These are phyloP conservation scores for Beta corolliflora DNA, from an alignment of 179 eudicot genomes.

Conservation along the genomic window DNA sequence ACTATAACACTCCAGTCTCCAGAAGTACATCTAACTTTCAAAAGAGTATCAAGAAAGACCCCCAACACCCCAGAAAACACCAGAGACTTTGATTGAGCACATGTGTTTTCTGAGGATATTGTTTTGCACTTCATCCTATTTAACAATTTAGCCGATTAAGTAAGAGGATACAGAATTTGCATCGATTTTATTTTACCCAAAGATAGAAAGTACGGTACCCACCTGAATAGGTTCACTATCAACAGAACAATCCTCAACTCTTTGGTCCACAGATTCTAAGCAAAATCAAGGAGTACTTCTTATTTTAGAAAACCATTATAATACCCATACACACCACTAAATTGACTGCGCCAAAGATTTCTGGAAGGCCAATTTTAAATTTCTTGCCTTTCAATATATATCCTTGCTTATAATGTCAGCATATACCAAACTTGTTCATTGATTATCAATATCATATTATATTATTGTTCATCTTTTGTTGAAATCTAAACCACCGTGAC, in stretches of 20 bases:
- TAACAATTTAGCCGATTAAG: no score
- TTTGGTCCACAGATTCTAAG: background rate
- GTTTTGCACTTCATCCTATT: no score
- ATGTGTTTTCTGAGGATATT: no score
- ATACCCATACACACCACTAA: background rate
- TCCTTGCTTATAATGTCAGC: conserved; percentile 21
- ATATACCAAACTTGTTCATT: conserved; percentile 14
- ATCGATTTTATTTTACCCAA: background rate
- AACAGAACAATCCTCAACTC: background rate
- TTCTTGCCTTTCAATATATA: background rate
- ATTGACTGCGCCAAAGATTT: conserved; percentile 10
- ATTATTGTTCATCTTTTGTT: background rate
- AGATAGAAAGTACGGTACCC: background rate
- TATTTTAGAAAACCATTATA: background rate
- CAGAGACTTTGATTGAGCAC: no score
- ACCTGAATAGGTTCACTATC: background rate
- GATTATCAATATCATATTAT: background rate
- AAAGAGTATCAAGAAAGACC: no score
- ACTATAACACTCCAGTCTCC: no score
- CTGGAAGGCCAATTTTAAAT: conserved; percentile 28
- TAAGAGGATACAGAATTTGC: background rate
- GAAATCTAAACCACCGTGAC: conserved; percentile 30
- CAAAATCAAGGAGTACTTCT: background rate
- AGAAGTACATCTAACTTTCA: no score
- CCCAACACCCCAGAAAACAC: no score